Evolutionary conservation across 345 rosid species (phyloP), one percentile per base, ranked within the genome.

Genomic region (Syzygium aromaticum): DNA sequence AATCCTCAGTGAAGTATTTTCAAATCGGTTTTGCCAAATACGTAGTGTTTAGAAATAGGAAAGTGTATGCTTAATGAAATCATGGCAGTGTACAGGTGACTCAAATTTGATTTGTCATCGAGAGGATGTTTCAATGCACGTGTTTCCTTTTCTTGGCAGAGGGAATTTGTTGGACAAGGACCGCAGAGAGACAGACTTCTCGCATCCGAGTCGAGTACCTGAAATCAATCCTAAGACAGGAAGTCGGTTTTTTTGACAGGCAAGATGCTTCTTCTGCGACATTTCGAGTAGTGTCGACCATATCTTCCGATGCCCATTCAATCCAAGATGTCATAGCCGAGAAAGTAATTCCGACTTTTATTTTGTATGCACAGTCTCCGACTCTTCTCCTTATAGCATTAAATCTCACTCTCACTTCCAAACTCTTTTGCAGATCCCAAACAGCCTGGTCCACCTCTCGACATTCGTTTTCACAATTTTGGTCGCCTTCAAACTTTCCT

Each of bases 111-210:
- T 59, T 21, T 64, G 61, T 40, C 6, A 53, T 57, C 22, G 28
- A 17, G 80, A 73, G 6, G 14, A 33, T 61, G 28, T 86, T 61
- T 43, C 61, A 11, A 73, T 22, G 49, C 61, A 13, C 54, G 16
- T 25, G 17, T 46, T 73, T 61, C 85, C 77, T 46, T 7, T 19
- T 63, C 19, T 84, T 84, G 85, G 87, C 91, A 91, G 94, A 92
- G 87, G 94, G 95, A 77, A 59, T 92, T 8, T 94, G 94, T 85
- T 94, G 95, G 95, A 90, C 93, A 23, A 90, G 94, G 90, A 92
- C 92, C 25, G 92, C 93, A 22, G 95, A 92, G 87, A 90, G 95
- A 88, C 93, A 93, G 87, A 64, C 94, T 84, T 91, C 93, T 80
- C 86, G 92, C 8, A 91, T 92, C 89, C 90, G 94, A 88, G 56